Base-by-base conservation (phyloP, 1,284 basidiomycete species). In the Volvariella surrecta region DNA sequence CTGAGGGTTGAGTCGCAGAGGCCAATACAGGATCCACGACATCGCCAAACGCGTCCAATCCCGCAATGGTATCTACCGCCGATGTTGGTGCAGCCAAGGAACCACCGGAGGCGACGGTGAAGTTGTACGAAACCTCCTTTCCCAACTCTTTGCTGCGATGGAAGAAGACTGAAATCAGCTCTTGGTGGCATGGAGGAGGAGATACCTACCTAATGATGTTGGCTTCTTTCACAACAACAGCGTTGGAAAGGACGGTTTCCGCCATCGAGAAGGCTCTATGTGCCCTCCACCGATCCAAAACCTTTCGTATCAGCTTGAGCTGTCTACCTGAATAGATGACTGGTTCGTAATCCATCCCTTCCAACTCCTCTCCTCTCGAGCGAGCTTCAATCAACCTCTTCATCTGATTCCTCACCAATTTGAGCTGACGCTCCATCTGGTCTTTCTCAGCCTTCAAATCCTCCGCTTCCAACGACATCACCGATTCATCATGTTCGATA, bases 211-310 rank as follows among this genome's bases (percentile, higher is more conserved):
- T 90, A 54, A 95, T 86, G 32, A 95, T 76, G 58, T 98, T 98
- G 7, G 93, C 94, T 64, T 99, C 95, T 61, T 95, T 94, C 34
- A 99, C 69, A 42, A 87, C 62, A 0, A 93, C 84, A 3, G 95
- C 94, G 57, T 82, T 84, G 4, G 84, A 83, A 37, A 99, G 67
- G 7, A 95, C 78, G 38, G 79, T 67, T 63, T 98, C 94, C 0
- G 94, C 91, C 89, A 98, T 95, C 0, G 82, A 84, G 58, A 94
- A 93, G 6, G 84, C 76, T 22, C 85, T 73, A 61, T 92, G 79
- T 0, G 76, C 73, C 51, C 87, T 76, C 95, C 95, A 99, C 51
- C 77, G 82, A 50, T 83, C 79, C 48, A 96, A 61, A 2, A 85
- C 89, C 56, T 80, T 82, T 51, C 82, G 74, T 32, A 92, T 89